A percentile compares a stretch with the other conserved stretches of the same genome.
These are phyloP conservation scores for Emericellopsis cladophorae DNA, from an alignment of 2,329 filamentous ascomycete genomes.

Conservation along the genomic window DNA sequence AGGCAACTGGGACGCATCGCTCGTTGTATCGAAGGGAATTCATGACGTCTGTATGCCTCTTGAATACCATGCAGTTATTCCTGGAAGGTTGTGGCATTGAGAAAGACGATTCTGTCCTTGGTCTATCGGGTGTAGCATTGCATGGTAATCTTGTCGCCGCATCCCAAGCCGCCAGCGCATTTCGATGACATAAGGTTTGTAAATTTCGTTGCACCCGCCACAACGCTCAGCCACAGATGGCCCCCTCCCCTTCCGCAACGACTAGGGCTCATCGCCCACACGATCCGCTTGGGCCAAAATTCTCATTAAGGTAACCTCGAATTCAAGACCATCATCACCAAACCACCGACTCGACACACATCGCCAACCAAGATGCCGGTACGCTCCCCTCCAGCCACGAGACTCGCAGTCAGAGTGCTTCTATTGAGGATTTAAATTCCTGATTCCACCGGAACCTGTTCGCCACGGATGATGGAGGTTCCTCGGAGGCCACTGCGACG, in stretches of 20 bases:
- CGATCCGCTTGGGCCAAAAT: conserved; percentile 15
- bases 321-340: conserved; percentile 16
- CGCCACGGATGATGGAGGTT: neutral
- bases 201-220: neutral
- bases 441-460: neutral
- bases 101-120: no score
- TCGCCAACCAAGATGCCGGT: conserved; percentile 28
- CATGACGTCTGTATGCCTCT: no score
- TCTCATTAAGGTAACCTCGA: conserved; percentile 9
- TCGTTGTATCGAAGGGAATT: no score
- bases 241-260: neutral
- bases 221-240: conserved; percentile 1
- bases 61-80: no score
- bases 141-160: no score
- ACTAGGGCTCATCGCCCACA: conserved; percentile 22
- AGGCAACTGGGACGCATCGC: no score
- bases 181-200: no score
- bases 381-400: conserved; percentile 8
- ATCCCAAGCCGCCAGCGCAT: no score
- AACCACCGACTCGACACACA: conserved; percentile 18
- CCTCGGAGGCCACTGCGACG: neutral
- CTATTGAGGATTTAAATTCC: no score
- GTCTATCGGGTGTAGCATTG: no score
- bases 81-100: no score
- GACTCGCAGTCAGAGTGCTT: no score